Base-by-base conservation (phyloP, 768 basidiomycete genomes). In the Leccinum variicolor region DNA sequence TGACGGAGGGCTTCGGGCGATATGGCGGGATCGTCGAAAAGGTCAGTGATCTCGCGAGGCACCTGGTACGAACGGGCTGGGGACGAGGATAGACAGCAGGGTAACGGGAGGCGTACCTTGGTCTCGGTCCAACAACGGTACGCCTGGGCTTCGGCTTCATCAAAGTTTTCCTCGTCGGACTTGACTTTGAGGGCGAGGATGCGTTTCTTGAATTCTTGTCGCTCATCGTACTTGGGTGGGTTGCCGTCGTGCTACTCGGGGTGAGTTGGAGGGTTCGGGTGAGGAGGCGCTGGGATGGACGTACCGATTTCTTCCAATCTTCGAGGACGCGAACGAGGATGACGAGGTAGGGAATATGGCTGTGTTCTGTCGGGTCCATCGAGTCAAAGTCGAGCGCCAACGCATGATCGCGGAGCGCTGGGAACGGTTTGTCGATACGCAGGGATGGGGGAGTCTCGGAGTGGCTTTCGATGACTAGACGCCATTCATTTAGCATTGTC, bases 131-230 rank as follows among this genome's bases (percentile, higher is more conserved):
- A 94, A 54, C 83, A 83, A 26, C 90, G 85, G 71, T 91, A 95
- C 0, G 90, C 92, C 69, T 97, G 91, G 7, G 88, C 80, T 66
- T 89, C 83, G 2, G 95, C 96, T 72, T 98, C 96, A 59, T 97
- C 96, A 68, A 94, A 94, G 74, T 98, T 99, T 77, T 99, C 97
- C 68, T 98, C 94, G 68, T 99, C 97, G 0, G 74, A 64, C 65
- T 92, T 93, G 56, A 81, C 68, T 65, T 86, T 85, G 78, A 87
- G 82, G 1, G 75, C 75, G n/a, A 77, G 73, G 46, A 98, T 74
- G 3, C 54, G 55, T 33, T 81, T 74, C 67, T 94, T 94, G 79
- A 98, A 96, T 28, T 81, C 84, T 59, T 87, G 80, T 65, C 89
- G 85, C 64, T 97, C 91, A 1, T 77, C 78, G 33, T 69, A 75